Percentiles rank a stretch among this genome's conserved stretches.
These are phyloP conservation scores for Chalara sp. DNA, from an alignment of 2,329 filamentous ascomycete species.

Conservation along the genomic window DNA sequence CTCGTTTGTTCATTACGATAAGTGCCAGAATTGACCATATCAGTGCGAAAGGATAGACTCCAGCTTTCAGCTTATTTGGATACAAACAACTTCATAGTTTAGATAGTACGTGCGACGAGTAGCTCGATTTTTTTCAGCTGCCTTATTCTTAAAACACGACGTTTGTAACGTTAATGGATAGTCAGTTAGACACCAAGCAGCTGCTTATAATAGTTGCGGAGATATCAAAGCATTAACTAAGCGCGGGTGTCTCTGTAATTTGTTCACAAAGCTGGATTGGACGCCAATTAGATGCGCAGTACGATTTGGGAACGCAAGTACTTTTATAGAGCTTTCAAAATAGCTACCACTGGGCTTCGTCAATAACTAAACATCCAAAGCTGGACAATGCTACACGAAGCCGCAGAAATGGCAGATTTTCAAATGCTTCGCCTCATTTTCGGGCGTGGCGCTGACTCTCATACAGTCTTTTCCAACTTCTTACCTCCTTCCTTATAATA, in stretches of 20 bases:
- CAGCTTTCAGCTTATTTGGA: no score
- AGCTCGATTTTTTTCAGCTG: constrained; percentile 2
- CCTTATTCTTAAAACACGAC: constrained; percentile 2
- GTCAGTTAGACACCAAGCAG: constrained; percentile 4
- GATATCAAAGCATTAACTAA: neutral
- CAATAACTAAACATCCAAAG: neutral
- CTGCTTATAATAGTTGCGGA: neutral
- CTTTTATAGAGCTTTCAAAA: constrained; percentile 1
- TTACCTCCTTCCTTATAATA: neutral
- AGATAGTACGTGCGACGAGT: neutral
- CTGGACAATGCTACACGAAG: constrained; percentile 4
- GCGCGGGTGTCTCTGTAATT: neutral
- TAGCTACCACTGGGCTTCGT: neutral
- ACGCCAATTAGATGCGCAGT: neutral
- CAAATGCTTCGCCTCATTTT: constrained; percentile 1
- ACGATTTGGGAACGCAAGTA: constrained; percentile 1
- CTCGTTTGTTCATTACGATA: no score
- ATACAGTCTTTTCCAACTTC: neutral
- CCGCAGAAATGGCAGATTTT: neutral
- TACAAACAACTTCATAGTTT: no score
- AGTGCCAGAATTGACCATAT: no score
- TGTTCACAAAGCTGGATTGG: neutral
- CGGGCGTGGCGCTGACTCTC: constrained; percentile 2
- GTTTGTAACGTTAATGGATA: constrained; percentile 1
- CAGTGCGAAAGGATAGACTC: no score